Evolutionary conservation across 768 basidiomycete species (phyloP), one percentile per base, ranked within the genome.

Genomic region (Grammothele lineata): DNA sequence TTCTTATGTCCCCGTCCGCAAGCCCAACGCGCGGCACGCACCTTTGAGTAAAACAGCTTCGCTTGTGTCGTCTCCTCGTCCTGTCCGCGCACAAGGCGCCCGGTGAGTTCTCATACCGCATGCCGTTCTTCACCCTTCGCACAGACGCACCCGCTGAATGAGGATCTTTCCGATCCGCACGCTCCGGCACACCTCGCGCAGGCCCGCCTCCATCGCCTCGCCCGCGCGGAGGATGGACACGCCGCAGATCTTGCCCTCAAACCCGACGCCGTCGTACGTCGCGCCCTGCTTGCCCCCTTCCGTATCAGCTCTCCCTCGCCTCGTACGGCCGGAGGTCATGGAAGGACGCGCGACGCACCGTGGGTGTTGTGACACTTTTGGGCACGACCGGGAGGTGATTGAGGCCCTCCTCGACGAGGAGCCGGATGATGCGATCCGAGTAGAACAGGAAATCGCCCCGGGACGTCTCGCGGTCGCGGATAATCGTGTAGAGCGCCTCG

Each of bases 141-240:
- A 17, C 8, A 19, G n/a, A 61, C 78, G 53, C 66, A 92, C 92
- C 63, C 95, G 70, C 69, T 99, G 95, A 52, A 99, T 99, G 39
- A 99, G 74, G 60, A 99, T 98, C 73, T 99, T 99, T 39, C 95
- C 95, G 49, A 99, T 95, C 53, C 95, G 78, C 22, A 91, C 88
- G 59, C 83, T 89, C 57, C 95, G 78, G 70, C 94, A 97, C 32
- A 97, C 95, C 66, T 97, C 95, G 35, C 95, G 76, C 51, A 99
- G 72, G 32, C 95, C 96, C 11, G 90, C 91, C 68, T 99, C 95
- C 95, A 99, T 99, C 1, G 94, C 92, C 81, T 95, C 92, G 54
- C 95, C 95, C 7, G 92, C 92, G 14, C 95, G 77, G 58, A 97
- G 75, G 59, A 97, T 97, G 4, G 91, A 93, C 19, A 97, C 93